Evolutionary conservation across 1,284 basidiomycete genomes (phyloP).

Genomic region (Heterobasidion parviporum): DNA sequence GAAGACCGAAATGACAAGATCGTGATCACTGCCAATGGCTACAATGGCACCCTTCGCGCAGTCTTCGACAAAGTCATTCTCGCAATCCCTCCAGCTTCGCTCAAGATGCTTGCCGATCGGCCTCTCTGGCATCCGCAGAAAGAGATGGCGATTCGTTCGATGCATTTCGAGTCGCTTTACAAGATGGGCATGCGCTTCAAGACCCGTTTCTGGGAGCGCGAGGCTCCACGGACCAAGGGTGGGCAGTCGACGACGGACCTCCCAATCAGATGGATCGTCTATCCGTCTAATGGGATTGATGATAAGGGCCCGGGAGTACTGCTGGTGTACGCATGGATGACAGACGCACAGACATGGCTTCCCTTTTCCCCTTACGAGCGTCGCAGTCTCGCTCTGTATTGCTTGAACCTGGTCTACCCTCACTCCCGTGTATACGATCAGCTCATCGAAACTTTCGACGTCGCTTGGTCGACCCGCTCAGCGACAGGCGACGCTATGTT

Average conservation of each 20-base stretch:
- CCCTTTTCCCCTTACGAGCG: conserved; percentile 10
- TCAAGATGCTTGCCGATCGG: conserved; percentile 14
- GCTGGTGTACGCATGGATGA: conserved; percentile 17
- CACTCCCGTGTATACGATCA: not conserved
- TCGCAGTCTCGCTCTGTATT: conserved; percentile 9
- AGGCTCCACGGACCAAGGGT: conserved; percentile 13
- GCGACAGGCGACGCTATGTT: conserved; percentile 6
- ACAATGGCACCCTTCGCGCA: not conserved
- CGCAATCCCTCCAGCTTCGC: conserved; percentile 15
- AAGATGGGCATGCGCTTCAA: conserved; percentile 30
- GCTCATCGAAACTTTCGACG: conserved; percentile 4
- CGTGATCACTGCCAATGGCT: conserved; percentile 1
- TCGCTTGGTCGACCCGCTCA: not conserved
- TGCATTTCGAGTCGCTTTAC: conserved; percentile 21
- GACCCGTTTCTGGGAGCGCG: conserved; percentile 26
- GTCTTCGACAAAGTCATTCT: conserved; percentile 14
- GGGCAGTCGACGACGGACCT: conserved; percentile 30
- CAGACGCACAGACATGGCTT: conserved; percentile 10
- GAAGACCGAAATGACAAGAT: conserved; percentile 4
- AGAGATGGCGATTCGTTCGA: conserved; percentile 20
- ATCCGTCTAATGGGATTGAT: conserved; percentile 27
- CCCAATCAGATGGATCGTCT: conserved; percentile 26
- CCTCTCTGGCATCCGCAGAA: conserved; percentile 10
- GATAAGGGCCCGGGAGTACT: conserved; percentile 16
- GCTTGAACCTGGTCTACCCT: conserved; percentile 8